A percentile compares a stretch with the other conserved stretches of the same genome.
Conservation (phyloP, 2,329 filamentous ascomycete species). For the Diplodia seriata region DNA sequence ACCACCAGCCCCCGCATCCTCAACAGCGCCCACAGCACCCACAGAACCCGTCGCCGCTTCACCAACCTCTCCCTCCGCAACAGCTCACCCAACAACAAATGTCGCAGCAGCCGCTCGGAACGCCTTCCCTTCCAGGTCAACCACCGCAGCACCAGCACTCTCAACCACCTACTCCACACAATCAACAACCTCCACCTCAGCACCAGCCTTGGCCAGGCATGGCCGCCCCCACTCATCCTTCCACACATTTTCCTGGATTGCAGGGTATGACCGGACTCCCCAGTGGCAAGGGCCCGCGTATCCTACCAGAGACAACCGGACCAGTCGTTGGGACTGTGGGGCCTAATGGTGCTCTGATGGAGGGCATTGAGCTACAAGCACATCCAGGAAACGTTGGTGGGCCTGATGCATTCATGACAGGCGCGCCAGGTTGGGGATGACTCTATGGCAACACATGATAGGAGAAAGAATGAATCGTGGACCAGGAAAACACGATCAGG, state of each 20-base stretch:
- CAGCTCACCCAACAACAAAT: constrained; percentile 30
- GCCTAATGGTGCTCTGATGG: constrained; percentile 17
- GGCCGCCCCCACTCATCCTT: constrained; percentile 24
- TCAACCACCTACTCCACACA: constrained; percentile 24
- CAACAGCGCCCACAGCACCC: constrained; percentile 10
- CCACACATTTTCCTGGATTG: constrained; percentile 18
- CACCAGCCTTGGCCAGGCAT: constrained; percentile 26
- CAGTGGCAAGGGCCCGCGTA: constrained; percentile 18
- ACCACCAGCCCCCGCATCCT: constrained; percentile 8
- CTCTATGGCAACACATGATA: constrained; percentile 18
- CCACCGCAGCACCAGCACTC: constrained; percentile 22
- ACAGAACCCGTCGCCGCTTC: constrained; percentile 24
- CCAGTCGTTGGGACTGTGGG: constrained; percentile 20
- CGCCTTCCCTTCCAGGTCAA: constrained; percentile 25
- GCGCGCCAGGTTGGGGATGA: constrained; percentile 23
- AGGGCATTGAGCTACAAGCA: constrained; percentile 28
- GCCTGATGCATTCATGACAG: constrained; percentile 27
- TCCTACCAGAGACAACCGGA: constrained; percentile 20
- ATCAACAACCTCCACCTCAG: constrained; percentile 12
- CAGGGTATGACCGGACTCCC: constrained; percentile 26
- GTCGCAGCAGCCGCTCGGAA: constrained; percentile 25
- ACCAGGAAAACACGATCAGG: background rate
- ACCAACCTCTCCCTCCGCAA: constrained; percentile 22
- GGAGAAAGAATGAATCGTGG: background rate
- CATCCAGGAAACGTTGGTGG: constrained; percentile 5